A percentile compares a stretch with the other conserved stretches of the same genome.
These are phyloP conservation scores for Scleromitrula shiraiana DNA, from an alignment of 2,329 filamentous ascomycete genomes.

Conservation along the genomic window DNA sequence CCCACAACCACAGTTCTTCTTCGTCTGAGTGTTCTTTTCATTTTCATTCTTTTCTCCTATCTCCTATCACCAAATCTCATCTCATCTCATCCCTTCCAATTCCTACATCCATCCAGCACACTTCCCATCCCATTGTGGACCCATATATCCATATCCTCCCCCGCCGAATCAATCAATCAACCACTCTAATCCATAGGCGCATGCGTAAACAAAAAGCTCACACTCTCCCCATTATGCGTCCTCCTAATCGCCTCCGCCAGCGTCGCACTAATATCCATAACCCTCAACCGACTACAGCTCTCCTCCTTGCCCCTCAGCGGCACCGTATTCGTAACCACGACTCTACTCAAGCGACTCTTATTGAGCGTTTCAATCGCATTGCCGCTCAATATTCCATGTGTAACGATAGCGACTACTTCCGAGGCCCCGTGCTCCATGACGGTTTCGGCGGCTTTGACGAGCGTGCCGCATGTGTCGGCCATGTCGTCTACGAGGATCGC, in stretches of 20 bases:
- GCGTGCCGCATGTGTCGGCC: slow-evolving; percentile 90
- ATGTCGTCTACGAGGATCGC: slow-evolving; percentile 97
- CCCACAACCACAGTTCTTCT: no score
- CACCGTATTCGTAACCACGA: slow-evolving; percentile 89
- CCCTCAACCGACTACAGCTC: slow-evolving; percentile 70
- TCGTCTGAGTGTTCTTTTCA: no score
- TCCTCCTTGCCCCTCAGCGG: slow-evolving; percentile 74
- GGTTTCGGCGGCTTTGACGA: slow-evolving; percentile 81
- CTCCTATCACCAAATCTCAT: no score
- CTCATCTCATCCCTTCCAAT: no score
- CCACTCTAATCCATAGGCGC: slow-evolving; percentile 41
- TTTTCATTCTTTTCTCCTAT: no score
- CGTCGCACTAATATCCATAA: slow-evolving; percentile 86
- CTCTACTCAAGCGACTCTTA: slow-evolving; percentile 62
- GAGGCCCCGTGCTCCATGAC: slow-evolving; percentile 80
- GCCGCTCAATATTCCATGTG: slow-evolving; percentile 83
- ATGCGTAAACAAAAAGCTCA: slow-evolving; percentile 62
- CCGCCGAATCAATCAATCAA: background rate
- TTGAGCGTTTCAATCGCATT: slow-evolving; percentile 72
- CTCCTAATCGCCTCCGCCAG: slow-evolving; percentile 62
- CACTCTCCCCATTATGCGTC: slow-evolving; percentile 61
- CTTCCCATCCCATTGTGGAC: background rate
- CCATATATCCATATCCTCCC: background rate
- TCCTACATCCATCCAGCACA: no score
- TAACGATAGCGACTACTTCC: slow-evolving; percentile 90